Percentiles rank a stretch among this genome's conserved stretches.
Conservation (phyloP, 768 basidiomycete genomes). For the Neoboletus subvelutipes region DNA sequence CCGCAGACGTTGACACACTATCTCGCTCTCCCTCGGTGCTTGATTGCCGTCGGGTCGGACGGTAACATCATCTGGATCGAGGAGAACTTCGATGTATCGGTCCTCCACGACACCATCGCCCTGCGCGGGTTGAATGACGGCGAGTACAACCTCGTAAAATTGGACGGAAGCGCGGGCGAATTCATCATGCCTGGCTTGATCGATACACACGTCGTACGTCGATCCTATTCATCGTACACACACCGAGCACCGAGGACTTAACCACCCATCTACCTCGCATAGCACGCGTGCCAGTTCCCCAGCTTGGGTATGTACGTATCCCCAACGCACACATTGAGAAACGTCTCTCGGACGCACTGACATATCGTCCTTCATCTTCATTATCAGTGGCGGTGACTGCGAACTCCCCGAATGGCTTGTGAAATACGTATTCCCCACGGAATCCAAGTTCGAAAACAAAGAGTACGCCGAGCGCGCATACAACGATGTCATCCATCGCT, state of each 20-base stretch:
- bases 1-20: conserved; percentile 45
- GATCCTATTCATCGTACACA: not conserved
- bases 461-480: conserved; percentile 70
- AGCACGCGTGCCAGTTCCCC: conserved; percentile 41
- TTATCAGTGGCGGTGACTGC: conserved; percentile 78
- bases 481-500: conserved; percentile 61
- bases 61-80: conserved; percentile 73
- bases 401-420: conserved; percentile 86
- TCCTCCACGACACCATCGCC: conserved; percentile 51
- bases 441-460: conserved; percentile 66
- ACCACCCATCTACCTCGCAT: not conserved
- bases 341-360: conserved; percentile 1
- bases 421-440: conserved; percentile 81
- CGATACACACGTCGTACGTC: conserved; percentile 84
- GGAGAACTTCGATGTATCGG: conserved; percentile 49
- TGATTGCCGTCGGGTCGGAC: conserved; percentile 49
- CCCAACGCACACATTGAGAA: too few species aligned
- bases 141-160: conserved; percentile 30
- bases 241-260: not conserved
- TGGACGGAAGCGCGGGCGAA: conserved; percentile 44
- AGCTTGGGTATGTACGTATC: conserved; percentile 33
- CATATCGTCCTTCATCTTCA: not conserved
- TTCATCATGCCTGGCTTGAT: conserved; percentile 86
- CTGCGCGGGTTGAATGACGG: conserved; percentile 46
- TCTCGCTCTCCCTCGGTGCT: conserved; percentile 48